Base-by-base conservation (phyloP, 768 basidiomycete genomes). In the Collybiopsis confluens region DNA sequence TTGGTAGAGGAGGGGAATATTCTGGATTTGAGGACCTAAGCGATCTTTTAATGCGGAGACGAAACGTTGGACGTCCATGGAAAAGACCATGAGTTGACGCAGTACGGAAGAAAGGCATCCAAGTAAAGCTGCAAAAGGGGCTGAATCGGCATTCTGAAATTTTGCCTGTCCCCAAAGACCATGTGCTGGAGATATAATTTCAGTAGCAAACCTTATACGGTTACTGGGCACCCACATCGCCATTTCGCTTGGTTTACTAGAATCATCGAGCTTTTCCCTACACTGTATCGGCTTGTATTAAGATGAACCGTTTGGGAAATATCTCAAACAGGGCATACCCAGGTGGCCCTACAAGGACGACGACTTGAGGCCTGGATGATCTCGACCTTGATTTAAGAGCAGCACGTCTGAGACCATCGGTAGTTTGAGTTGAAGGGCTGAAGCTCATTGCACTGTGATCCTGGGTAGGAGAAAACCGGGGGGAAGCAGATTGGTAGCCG, bases 151-250 rank as follows among this genome's bases (percentile, higher is more conserved):
- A 45, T 71, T 78, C 59, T 85, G 81, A 57, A 88, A 88, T 66
- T 87, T 88, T 6, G 86, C 85, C 57, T 88, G 85, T 13, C 86
- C 86, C 86, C 86, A 89, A 4, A 88, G 73, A 3, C 86, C 86
- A 58, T 86, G 85, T 20, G 78, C 80, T 82, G 45, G 45, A 26
- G 41, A 28, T 11, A 56, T 37, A 24, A 10, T 37, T 16, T 33
- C 46, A 58, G 18, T n/a, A n/a, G n/a, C n/a, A n/a, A 45, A 6
- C 28, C 13, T 27, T 50, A 13, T 26, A 42, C 40, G 28, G 52
- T 8, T 16, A 36, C 35, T 15, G 41, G n/a, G 27, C 35, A 24
- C 74, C 63, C 60, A 82, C 84, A 75, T 68, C 86, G 67, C 86
- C 86, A 88, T 63, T 81, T 82, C 4, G 85, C 83, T 64, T 88